These are phyloP conservation scores for Lycium ferocissimum DNA, from an alignment of 257 asterid species.

Conservation along the genomic window DNA sequence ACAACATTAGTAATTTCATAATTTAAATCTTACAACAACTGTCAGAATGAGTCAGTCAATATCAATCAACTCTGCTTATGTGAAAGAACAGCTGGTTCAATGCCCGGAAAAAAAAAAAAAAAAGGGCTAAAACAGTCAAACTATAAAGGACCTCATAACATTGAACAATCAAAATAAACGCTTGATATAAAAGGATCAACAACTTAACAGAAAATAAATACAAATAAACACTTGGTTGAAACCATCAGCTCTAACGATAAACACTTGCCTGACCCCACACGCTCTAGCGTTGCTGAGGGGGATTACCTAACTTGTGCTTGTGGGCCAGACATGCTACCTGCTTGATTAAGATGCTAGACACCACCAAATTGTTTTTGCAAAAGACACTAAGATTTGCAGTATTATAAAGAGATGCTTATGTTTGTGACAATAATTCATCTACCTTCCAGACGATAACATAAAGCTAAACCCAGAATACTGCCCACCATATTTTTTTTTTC, in stretches of 20 bases:
- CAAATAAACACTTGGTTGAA: background rate
- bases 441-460: background rate
- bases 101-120: background rate
- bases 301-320: background rate
- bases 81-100: conserved; percentile 4
- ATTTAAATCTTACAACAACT: conserved; percentile 2
- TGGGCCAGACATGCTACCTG: background rate
- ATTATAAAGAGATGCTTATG: background rate
- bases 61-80: background rate
- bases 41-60: background rate
- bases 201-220: background rate
- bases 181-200: background rate
- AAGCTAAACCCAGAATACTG: background rate
- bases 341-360: conserved; percentile 9
- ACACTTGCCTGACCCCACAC: background rate
- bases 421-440: background rate
- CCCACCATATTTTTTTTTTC: background rate
- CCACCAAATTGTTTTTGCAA: background rate
- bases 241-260: background rate
- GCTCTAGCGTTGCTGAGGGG: background rate
- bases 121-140: conserved; percentile 20
- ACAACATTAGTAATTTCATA: conserved; percentile 29
- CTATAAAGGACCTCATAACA: conserved; percentile 1
- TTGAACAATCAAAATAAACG: conserved; percentile 17
- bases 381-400: background rate